These are phyloP conservation scores for Chlorociboria aeruginascens DNA, from an alignment of 495 filamentous ascomycete genomes.

Conservation along the genomic window DNA sequence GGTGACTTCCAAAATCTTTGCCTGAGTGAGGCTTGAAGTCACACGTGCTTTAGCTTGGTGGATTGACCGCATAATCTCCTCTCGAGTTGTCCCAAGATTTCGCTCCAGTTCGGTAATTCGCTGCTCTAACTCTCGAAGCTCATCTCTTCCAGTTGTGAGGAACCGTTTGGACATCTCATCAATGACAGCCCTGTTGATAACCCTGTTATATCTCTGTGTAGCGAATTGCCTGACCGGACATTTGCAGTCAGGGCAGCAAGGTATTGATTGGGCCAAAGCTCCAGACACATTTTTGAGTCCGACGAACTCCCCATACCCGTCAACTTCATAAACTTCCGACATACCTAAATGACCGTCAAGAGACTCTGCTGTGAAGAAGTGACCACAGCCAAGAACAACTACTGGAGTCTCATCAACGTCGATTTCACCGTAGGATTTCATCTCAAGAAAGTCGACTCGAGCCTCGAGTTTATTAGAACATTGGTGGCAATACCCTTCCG, in stretches of 20 bases:
- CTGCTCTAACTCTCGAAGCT: slow-evolving; percentile 12
- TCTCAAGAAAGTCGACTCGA: slow-evolving; percentile 40
- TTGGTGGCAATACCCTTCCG: slow-evolving; percentile 13
- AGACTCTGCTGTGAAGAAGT: slow-evolving; percentile 46
- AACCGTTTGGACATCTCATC: slow-evolving; percentile 24
- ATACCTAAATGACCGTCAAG: slow-evolving; percentile 57
- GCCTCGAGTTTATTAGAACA: slow-evolving; percentile 3
- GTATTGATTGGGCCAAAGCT: slow-evolving; percentile 9
- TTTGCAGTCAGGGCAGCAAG: slow-evolving; percentile 19
- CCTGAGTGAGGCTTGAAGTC: not conserved
- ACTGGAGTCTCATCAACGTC: slow-evolving; percentile 46
- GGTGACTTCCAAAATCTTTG: slow-evolving; percentile 1
- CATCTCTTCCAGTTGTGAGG: slow-evolving; percentile 8
- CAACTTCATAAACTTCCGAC: slow-evolving; percentile 19
- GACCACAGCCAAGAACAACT: slow-evolving; percentile 53
- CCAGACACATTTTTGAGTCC: slow-evolving; percentile 15
- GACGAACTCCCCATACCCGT: slow-evolving; percentile 10
- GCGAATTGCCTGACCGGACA: slow-evolving; percentile 19
- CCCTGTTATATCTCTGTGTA: slow-evolving; percentile 21
- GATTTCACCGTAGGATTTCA: slow-evolving; percentile 39
- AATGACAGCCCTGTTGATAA: slow-evolving; percentile 22
- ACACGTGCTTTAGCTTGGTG: not conserved
- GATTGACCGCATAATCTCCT: slow-evolving; percentile 4
- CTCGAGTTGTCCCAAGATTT: slow-evolving; percentile 2
- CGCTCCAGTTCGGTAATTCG: slow-evolving; percentile 4